Percentiles rank a stretch among this genome's conserved stretches.
These are phyloP conservation scores for Flaveria robusta DNA, from an alignment of 129 eudicot genomes.

Conservation along the genomic window DNA sequence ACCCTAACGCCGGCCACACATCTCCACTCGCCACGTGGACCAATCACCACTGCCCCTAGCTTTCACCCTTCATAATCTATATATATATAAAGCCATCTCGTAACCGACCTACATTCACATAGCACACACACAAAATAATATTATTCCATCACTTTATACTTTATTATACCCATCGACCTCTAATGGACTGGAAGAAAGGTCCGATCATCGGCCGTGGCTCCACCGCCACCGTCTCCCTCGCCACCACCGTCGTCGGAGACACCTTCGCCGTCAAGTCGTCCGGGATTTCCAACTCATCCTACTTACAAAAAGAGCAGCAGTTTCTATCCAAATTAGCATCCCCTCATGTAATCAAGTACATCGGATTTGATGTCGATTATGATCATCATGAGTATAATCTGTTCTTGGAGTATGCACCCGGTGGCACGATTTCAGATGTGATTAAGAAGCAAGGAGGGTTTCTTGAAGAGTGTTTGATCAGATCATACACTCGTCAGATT, in stretches of 20 bases:
- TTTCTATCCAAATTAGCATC: slow-evolving; percentile 55
- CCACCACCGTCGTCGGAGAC: slow-evolving; percentile 52
- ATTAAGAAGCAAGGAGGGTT: slow-evolving; percentile 51
- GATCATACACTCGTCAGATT: slow-evolving; percentile 48
- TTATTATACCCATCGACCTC: slow-evolving; percentile 6
- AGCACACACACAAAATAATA: slow-evolving; percentile 6
- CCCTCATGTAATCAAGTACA: slow-evolving; percentile 49
- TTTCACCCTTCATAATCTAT: not conserved
- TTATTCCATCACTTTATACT: not conserved
- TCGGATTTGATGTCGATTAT: slow-evolving; percentile 47
- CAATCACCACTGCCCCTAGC: slow-evolving; percentile 27
- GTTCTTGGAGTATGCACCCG: slow-evolving; percentile 58
- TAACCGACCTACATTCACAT: not conserved
- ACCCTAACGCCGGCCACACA: slow-evolving; percentile 50
- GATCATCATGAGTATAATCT: slow-evolving; percentile 50
- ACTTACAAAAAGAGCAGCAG: slow-evolving; percentile 49
- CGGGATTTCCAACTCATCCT: slow-evolving; percentile 44
- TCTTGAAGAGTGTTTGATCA: slow-evolving; percentile 49
- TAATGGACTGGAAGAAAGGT: slow-evolving; percentile 69
- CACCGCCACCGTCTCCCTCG: slow-evolving; percentile 69
- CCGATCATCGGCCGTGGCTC: slow-evolving; percentile 68
- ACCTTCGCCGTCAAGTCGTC: slow-evolving; percentile 68
- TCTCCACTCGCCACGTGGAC: slow-evolving; percentile 52
- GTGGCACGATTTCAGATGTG: slow-evolving; percentile 58
- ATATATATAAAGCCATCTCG: not conserved